These are phyloP conservation scores for Aaosphaeria arxii DNA, from an alignment of 2,329 filamentous ascomycete species.

Conservation along the genomic window DNA sequence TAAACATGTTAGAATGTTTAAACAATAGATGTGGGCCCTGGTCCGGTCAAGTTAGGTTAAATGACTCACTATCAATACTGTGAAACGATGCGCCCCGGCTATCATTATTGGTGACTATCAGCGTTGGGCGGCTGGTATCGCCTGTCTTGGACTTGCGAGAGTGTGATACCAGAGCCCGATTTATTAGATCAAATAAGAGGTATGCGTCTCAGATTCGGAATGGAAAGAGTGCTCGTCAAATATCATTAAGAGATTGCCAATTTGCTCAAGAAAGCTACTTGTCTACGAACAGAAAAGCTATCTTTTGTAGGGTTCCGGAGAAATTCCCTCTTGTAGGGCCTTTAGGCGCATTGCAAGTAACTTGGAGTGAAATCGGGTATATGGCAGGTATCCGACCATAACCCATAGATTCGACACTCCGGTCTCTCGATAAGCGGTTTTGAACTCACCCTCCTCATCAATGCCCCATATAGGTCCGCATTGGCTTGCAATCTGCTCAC, in stretches of 20 bases:
- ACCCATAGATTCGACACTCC: constrained; percentile 6
- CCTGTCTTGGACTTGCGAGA: too few relatives aligned
- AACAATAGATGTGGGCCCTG: too few relatives aligned
- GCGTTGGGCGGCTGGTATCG: too few relatives aligned
- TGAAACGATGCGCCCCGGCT: too few relatives aligned
- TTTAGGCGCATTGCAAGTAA: not conserved
- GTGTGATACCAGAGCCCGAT: too few relatives aligned
- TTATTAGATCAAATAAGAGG: too few relatives aligned
- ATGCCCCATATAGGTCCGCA: constrained; percentile 47
- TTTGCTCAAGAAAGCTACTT: not conserved
- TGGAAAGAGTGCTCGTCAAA: not conserved
- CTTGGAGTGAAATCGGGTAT: not conserved
- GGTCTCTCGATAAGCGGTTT: constrained; percentile 8
- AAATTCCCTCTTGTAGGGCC: not conserved
- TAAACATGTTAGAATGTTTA: too few relatives aligned
- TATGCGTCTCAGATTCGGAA: too few relatives aligned
- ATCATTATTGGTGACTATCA: too few relatives aligned
- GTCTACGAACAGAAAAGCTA: not conserved
- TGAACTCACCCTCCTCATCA: constrained; percentile 33
- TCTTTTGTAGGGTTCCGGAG: not conserved
- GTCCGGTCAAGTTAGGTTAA: too few relatives aligned
- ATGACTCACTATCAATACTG: too few relatives aligned
- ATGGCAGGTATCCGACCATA: not conserved
- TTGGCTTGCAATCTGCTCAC: constrained; percentile 58
- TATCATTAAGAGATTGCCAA: not conserved